Base-by-base conservation (phyloP, 2,329 filamentous ascomycete genomes). In the Aschersonia sp. region DNA sequence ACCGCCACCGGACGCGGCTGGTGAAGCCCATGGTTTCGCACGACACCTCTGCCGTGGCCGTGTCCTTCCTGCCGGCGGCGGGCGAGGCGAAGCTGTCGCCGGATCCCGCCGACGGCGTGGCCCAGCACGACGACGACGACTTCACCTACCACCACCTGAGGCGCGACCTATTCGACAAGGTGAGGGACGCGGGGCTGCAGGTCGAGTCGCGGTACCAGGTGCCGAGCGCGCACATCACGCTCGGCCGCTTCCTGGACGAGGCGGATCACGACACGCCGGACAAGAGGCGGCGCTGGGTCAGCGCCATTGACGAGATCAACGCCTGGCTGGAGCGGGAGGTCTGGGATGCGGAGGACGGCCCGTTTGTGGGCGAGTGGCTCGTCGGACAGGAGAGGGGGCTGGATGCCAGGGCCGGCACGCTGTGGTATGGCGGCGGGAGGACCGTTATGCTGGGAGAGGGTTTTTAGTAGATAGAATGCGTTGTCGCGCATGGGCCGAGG, bases 91-190 rank as follows among this genome's bases (percentile, higher is more conserved):
- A 43, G 2, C 50, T 60, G 5, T 62, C 63, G 10, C 69, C 72
- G 1, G 63, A 66, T 32, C 53, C 56, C n/a, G 52, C 56, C 14
- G 57, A 57, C 14, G 56, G 55, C 42, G 63, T 63, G 11, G 60
- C 68, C 12, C 65, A 72, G 40, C 73, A 77, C 14, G 84, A 92
- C 54, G 58, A 77, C 14, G 84, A 92, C 54, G 58, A 55, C 1
- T 96, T 87, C 65, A 89, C 85, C 0, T 96, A 96, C 62, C 90
- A 96, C 60, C 90, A 97, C 63, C 76, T 97, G 7, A 80, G 90
- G 3, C 75, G 83, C 4, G 87, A 95, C 59, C 61, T 94, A 10
- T 92, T 82, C 60, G 69, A 75, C 45, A 67, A 78, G 30, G 75
- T 78, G 4, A 68, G 70, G 43, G 68, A 67, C 4, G 73, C 79